These are phyloP conservation scores for Fusarium denticulatum DNA, from an alignment of 2,329 filamentous ascomycete genomes.

Conservation along the genomic window DNA sequence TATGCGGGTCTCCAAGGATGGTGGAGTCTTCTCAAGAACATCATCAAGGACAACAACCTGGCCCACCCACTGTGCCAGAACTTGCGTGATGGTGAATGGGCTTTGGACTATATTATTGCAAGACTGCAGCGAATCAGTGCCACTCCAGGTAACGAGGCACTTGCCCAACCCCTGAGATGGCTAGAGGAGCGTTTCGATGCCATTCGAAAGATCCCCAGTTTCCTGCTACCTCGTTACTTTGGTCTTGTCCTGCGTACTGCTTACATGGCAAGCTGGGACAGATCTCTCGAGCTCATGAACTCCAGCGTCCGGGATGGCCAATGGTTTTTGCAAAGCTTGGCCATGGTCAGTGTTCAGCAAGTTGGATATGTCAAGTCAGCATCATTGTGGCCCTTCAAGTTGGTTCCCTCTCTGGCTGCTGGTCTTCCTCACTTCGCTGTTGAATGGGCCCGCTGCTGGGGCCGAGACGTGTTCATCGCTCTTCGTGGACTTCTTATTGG, in stretches of 20 bases:
- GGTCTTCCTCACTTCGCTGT: conserved; percentile 94
- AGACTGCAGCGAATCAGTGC: conserved; percentile 79
- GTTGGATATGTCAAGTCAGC: conserved; percentile 90
- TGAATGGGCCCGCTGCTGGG: conserved; percentile 97
- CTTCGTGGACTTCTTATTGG: conserved; percentile 90
- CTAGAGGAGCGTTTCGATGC: conserved; percentile 85
- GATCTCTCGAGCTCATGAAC: conserved; percentile 81
- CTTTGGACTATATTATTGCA: conserved; percentile 85
- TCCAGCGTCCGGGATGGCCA: conserved; percentile 82
- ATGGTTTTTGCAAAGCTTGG: conserved; percentile 86
- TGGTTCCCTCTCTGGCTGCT: conserved; percentile 87
- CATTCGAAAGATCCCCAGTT: conserved; percentile 85
- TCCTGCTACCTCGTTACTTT: conserved; percentile 92
- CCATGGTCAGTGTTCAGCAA: conserved; percentile 91
- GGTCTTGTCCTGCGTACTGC: conserved; percentile 87
- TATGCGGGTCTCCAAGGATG: conserved; percentile 98
- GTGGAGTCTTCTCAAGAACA: conserved; percentile 90
- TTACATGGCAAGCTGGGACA: conserved; percentile 84
- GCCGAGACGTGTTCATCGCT: conserved; percentile 96
- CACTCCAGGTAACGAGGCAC: conserved; percentile 67
- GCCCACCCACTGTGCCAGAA: conserved; percentile 95
- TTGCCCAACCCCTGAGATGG: conserved; percentile 79
- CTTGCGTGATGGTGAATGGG: conserved; percentile 90
- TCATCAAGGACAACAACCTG: conserved; percentile 89
- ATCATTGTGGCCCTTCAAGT: conserved; percentile 86